A percentile compares a stretch with the other conserved stretches of the same genome.
Conservation (phyloP, 164 flowering plant genomes). For the Cinnamomum chago region DNA sequence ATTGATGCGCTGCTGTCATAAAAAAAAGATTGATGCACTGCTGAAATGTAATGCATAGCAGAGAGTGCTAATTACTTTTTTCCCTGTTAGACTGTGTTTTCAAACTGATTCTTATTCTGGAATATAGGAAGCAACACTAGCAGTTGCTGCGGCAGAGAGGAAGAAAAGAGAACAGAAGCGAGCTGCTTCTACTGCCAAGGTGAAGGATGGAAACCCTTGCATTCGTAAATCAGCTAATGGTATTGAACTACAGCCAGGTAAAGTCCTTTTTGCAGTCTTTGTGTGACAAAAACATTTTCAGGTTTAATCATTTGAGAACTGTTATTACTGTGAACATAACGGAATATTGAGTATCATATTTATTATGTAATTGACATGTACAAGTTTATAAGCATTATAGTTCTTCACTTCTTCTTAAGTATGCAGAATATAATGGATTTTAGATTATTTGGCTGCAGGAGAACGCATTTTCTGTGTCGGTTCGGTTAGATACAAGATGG, state of each 20-base stretch:
- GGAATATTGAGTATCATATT: not conserved
- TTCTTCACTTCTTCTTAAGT: not conserved
- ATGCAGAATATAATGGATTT: not conserved
- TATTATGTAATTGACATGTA: not conserved
- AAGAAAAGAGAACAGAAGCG: conserved; percentile 57
- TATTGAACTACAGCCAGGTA: conserved; percentile 38
- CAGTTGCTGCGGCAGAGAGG: conserved; percentile 72
- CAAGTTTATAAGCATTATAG: not conserved
- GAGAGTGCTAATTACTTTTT: too few species aligned
- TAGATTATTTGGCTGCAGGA: conserved; percentile 39
- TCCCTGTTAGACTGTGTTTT: not conserved
- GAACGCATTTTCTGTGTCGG: conserved; percentile 82
- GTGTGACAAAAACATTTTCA: not conserved
- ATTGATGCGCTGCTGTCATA: too few species aligned
- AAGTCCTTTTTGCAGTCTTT: conserved; percentile 7
- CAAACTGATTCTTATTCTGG: conserved; percentile 4
- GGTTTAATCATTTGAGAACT: not conserved
- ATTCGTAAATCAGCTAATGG: conserved; percentile 49
- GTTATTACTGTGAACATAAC: not conserved
- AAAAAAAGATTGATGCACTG: not conserved
- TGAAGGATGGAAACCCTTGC: conserved; percentile 34
- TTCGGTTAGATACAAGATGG: conserved; percentile 77
- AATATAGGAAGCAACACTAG: conserved; percentile 71
- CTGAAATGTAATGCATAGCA: too few species aligned
- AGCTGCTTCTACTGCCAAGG: conserved; percentile 18